Base-by-base conservation (phyloP, 2,329 filamentous ascomycete species). In the Sarocladium oryzae region DNA sequence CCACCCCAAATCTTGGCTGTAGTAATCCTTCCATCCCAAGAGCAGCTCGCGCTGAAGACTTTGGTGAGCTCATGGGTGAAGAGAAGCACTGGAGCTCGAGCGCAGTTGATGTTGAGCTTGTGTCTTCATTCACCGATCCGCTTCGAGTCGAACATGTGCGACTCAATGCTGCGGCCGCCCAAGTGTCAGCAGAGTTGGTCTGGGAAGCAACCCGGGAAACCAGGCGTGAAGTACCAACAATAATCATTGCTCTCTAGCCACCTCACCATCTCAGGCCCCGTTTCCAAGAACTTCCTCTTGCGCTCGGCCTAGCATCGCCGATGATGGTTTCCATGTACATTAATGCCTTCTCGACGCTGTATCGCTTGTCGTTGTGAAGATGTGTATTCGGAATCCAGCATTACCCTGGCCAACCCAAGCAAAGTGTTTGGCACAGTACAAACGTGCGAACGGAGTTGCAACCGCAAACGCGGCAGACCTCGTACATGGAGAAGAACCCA, bases 341-440 rank as follows among this genome's bases (percentile, higher is more conserved):
- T 9, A 62, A 48, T 0, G 62, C 62, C 15, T 58, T 52, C 11
- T 60, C 56, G 2, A 51, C 32, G 49, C 55, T 63, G 55, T 68
- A 65, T 26, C 53, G 6, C 30, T 55, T 54, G 40, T 53, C 50
- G 23, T 36, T 32, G 28, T 55, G 52, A 8, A 63, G 28, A 40
- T 61, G 57, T 30, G 61, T 64, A 49, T 61, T 60, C 2, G 67
- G 67, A 10, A 69, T 60, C 67, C 67, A 70, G 23, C 64, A 52
- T 2, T n/a, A n/a, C n/a, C 58, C 61, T 16, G 63, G 62, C 16
- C 66, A 66, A 2, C 66, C 69, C 40, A 61, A 66, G n/a, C 59
- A 58, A 9, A 66, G 59, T 1, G 66, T 62, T 16, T n/a, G n/a
- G n/a, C n/a, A n/a, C n/a, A n/a, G n/a, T n/a, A n/a, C n/a, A n/a